Conservation (phyloP, 768 basidiomycete species). For the Tricholoma bakamatsutake region DNA sequence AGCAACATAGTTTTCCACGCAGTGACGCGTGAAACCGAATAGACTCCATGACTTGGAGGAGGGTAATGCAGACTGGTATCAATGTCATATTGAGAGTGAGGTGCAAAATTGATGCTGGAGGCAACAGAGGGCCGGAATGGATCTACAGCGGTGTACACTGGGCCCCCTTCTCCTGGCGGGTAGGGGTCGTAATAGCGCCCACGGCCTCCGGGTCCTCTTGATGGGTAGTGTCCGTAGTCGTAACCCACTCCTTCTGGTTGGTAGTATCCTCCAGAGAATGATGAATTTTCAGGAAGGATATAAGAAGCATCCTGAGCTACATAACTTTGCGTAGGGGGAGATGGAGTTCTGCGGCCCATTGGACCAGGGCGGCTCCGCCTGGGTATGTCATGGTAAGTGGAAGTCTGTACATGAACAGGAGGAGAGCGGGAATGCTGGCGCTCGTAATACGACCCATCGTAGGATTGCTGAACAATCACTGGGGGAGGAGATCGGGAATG, state of each 20-base stretch:
- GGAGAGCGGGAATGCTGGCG: not conserved
- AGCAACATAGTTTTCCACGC: not conserved
- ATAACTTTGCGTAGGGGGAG: not conserved
- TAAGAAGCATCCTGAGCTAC: not conserved
- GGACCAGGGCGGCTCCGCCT: not conserved
- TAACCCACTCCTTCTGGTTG: too few species aligned
- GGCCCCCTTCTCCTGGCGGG: too few species aligned
- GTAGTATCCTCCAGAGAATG: not conserved
- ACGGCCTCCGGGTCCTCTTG: not conserved
- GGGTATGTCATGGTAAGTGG: not conserved
- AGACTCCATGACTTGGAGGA: not conserved
- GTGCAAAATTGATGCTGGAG: not conserved
- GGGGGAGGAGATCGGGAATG: not conserved
- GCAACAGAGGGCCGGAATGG: constrained; percentile 7
- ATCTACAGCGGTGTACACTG: constrained; percentile 9
- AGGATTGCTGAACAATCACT: not conserved
- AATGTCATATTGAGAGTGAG: not conserved
- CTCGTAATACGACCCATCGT: not conserved
- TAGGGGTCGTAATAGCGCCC: not conserved
- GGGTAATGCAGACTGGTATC: not conserved
- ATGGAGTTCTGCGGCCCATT: not conserved
- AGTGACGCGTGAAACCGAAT: not conserved
- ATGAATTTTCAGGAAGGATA: not conserved
- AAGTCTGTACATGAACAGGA: not conserved
- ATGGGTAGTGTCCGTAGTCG: too few species aligned